phyloP scores from a whole-genome alignment of 108 stramenopile genomes.

The Discostella pseudostelligera region DNA sequence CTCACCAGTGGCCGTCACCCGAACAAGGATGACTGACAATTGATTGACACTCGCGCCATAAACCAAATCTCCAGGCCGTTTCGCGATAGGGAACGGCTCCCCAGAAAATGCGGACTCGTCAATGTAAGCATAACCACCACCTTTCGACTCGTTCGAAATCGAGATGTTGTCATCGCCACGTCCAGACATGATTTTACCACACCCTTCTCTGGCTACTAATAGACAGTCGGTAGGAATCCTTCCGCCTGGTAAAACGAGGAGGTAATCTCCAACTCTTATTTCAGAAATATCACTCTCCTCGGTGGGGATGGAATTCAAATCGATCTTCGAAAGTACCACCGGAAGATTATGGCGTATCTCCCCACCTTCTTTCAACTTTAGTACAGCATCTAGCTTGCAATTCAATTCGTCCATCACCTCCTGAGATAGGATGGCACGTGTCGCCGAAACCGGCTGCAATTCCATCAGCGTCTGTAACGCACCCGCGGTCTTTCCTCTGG shows the following conservation, averaged over 20 bases:
- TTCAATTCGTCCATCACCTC: slow-evolving; percentile 26
- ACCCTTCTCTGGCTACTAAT: slow-evolving; percentile 44
- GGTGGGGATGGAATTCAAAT: slow-evolving; percentile 47
- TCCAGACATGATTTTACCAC: slow-evolving; percentile 16
- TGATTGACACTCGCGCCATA: slow-evolving; percentile 82
- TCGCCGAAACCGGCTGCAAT: slow-evolving; percentile 72
- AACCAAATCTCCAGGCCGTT: slow-evolving; percentile 56
- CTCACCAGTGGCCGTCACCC: slow-evolving; percentile 77
- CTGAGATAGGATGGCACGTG: slow-evolving; percentile 19
- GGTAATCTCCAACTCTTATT: slow-evolving; percentile 60
- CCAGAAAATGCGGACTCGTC: slow-evolving; percentile 95
- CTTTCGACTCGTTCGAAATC: neutral
- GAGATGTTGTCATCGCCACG: neutral
- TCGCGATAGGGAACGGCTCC: slow-evolving; percentile 88
- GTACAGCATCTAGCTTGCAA: neutral
- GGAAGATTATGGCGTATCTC: neutral
- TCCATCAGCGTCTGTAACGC: slow-evolving; percentile 88
- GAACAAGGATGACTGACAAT: slow-evolving; percentile 62
- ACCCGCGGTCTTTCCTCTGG: slow-evolving; percentile 84
- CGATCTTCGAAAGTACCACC: slow-evolving; percentile 19
- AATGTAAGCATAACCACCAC: slow-evolving; percentile 46
- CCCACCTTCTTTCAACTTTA: too few relatives aligned
- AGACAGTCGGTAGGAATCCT: slow-evolving; percentile 82
- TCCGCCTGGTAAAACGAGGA: slow-evolving; percentile 71
- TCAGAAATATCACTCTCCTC: slow-evolving; percentile 55